These are phyloP conservation scores for Geranium brycei DNA, from an alignment of 345 rosid species.

Conservation along the genomic window DNA sequence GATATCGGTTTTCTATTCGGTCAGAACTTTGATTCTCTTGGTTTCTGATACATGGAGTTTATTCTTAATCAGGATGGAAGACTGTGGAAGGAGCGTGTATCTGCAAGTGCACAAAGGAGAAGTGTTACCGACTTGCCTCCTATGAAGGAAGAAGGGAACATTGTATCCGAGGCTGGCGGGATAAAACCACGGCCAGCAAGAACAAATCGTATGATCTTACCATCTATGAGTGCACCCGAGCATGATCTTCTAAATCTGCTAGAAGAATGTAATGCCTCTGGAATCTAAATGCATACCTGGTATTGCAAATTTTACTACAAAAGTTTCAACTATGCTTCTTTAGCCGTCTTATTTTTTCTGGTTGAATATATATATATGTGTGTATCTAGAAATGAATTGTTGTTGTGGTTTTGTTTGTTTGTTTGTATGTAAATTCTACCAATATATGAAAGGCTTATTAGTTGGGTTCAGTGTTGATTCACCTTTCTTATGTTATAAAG, in stretches of 20 bases:
- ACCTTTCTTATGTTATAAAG: too few relatives aligned
- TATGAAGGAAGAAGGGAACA: slow-evolving; percentile 39
- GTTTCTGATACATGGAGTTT: neutral
- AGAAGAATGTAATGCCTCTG: slow-evolving; percentile 59
- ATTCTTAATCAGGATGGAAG: slow-evolving; percentile 60
- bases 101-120: slow-evolving; percentile 47
- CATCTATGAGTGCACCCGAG: slow-evolving; percentile 87
- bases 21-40: too few relatives aligned
- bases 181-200: slow-evolving; percentile 23
- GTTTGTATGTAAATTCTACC: too few relatives aligned
- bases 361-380: too few relatives aligned
- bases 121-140: slow-evolving; percentile 37
- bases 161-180: slow-evolving; percentile 35
- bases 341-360: too few relatives aligned
- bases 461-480: too few relatives aligned
- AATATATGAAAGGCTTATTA: too few relatives aligned
- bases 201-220: slow-evolving; percentile 48
- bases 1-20: too few relatives aligned
- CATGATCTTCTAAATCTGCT: slow-evolving; percentile 69
- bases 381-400: too few relatives aligned
- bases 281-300: slow-evolving; percentile 22
- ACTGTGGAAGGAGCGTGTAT: slow-evolving; percentile 82
- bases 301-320: too few relatives aligned
- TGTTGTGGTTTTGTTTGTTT: too few relatives aligned
- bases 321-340: too few relatives aligned